These are phyloP conservation scores for Claviceps pazoutovae DNA, from an alignment of 2,329 filamentous ascomycete genomes.

Conservation along the genomic window DNA sequence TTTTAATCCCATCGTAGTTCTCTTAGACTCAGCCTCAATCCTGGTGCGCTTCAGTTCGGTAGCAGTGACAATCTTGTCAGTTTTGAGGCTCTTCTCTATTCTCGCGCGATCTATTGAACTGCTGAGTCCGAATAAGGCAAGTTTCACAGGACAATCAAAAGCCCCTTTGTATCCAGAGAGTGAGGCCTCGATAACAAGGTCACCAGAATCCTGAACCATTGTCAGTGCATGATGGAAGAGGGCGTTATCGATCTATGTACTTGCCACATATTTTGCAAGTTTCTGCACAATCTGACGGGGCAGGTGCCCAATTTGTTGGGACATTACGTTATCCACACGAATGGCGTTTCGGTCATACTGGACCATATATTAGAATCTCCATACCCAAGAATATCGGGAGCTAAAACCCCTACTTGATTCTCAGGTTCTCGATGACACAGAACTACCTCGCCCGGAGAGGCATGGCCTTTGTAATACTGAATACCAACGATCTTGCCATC, in stretches of 20 bases:
- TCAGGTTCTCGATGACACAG: conserved; percentile 48
- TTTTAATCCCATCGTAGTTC: conserved; percentile 27
- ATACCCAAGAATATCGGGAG: neutral
- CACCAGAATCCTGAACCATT: conserved; percentile 33
- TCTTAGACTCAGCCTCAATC: conserved; percentile 38
- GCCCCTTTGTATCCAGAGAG: conserved; percentile 51
- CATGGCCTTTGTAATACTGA: conserved; percentile 49
- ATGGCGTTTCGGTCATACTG: conserved; percentile 64
- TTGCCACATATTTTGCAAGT: conserved; percentile 57
- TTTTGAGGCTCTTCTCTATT: conserved; percentile 49
- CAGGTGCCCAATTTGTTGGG: conserved; percentile 65
- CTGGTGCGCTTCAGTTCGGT: conserved; percentile 42
- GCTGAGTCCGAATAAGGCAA: conserved; percentile 56
- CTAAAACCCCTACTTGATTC: conserved; percentile 33
- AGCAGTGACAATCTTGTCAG: conserved; percentile 47
- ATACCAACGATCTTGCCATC: conserved; percentile 37
- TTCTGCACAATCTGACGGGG: conserved; percentile 54
- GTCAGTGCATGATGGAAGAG: neutral
- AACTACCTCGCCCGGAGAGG: conserved; percentile 48
- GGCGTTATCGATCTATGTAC: conserved; percentile 7
- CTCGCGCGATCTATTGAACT: conserved; percentile 35
- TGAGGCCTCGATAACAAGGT: conserved; percentile 52
- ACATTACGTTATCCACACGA: conserved; percentile 61
- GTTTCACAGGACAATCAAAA: conserved; percentile 58
- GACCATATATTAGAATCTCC: neutral